phyloP scores from a whole-genome alignment of 139 green algal genomes.

The Diplosphaera chodatii region DNA sequence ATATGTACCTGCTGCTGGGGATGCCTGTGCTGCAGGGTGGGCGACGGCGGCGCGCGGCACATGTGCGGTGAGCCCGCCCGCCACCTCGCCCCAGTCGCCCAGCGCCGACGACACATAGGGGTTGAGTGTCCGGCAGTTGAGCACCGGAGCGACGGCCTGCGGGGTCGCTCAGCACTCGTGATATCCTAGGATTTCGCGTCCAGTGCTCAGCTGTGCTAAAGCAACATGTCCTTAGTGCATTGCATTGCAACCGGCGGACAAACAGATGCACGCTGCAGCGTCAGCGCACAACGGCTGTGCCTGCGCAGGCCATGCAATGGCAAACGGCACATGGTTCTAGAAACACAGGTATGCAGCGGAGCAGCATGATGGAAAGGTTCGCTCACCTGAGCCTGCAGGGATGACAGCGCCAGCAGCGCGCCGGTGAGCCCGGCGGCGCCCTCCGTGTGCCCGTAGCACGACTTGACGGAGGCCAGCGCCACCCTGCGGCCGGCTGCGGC shows the following conservation, averaged over 20 bases:
- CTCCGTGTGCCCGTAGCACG: conserved; percentile 67
- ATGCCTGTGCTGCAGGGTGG: not conserved
- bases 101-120: conserved; percentile 20
- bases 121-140: conserved; percentile 34
- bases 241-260: too few relatives aligned
- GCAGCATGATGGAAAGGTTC: too few relatives aligned
- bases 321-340: too few relatives aligned
- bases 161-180: not conserved
- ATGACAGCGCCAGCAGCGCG: conserved; percentile 22
- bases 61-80: not conserved
- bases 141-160: conserved; percentile 6
- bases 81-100: not conserved
- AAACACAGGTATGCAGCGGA: too few relatives aligned
- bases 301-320: too few relatives aligned
- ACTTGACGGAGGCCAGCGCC: conserved; percentile 54
- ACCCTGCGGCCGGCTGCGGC: conserved; percentile 10
- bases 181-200: too few relatives aligned
- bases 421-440: conserved; percentile 29
- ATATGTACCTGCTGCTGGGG: not conserved
- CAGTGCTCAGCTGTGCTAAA: too few relatives aligned
- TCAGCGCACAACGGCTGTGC: too few relatives aligned
- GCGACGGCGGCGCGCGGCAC: conserved; percentile 12
- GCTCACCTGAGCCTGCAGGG: conserved; percentile 4
- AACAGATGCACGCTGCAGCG: too few relatives aligned
- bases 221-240: not conserved